Evolutionary conservation across 1,139 yeast species (phyloP).

Genomic region (Citeromyces siamensis): DNA sequence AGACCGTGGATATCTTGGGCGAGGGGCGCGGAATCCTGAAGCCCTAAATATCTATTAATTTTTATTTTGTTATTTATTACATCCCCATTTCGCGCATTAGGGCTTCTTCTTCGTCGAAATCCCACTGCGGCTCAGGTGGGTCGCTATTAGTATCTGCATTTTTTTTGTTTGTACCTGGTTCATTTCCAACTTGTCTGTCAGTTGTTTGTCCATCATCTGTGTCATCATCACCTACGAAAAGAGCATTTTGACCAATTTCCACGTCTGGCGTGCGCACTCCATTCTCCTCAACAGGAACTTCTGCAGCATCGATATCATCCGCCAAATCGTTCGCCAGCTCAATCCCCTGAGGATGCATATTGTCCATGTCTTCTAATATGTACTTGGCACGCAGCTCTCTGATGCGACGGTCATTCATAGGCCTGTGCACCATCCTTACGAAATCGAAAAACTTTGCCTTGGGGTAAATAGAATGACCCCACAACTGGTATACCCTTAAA

Average conservation of each 20-base stretch:
- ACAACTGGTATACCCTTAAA: slow-evolving; percentile 16
- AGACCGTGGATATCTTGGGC: slow-evolving; percentile 69
- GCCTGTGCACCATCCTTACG: slow-evolving; percentile 11
- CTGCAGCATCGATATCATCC: slow-evolving; percentile 4
- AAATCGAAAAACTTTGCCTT: slow-evolving; percentile 17
- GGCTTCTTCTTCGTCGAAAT: slow-evolving; percentile 15
- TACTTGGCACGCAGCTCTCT: slow-evolving; percentile 6
- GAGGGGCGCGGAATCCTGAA: slow-evolving; percentile 42
- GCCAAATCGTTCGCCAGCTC: neutral
- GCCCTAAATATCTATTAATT: slow-evolving; percentile 8
- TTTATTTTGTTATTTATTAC: slow-evolving; percentile 5
- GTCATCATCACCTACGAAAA: slow-evolving; percentile 3
- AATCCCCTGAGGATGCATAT: slow-evolving; percentile 2
- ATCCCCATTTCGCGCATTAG: slow-evolving; percentile 12
- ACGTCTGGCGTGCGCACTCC: neutral
- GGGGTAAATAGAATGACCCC: slow-evolving; percentile 19
- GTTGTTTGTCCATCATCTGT: too few species aligned
- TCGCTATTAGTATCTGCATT: slow-evolving; percentile 8
- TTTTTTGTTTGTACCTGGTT: slow-evolving; percentile 4
- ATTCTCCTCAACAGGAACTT: neutral
- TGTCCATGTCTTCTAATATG: slow-evolving; percentile 8
- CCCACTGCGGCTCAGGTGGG: slow-evolving; percentile 6
- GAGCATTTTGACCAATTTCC: neutral
- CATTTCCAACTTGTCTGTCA: neutral
- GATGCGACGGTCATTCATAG: slow-evolving; percentile 5